phyloP scores from a whole-genome alignment of 2,329 filamentous ascomycete genomes.

The Cercospora zeae-maydis region DNA sequence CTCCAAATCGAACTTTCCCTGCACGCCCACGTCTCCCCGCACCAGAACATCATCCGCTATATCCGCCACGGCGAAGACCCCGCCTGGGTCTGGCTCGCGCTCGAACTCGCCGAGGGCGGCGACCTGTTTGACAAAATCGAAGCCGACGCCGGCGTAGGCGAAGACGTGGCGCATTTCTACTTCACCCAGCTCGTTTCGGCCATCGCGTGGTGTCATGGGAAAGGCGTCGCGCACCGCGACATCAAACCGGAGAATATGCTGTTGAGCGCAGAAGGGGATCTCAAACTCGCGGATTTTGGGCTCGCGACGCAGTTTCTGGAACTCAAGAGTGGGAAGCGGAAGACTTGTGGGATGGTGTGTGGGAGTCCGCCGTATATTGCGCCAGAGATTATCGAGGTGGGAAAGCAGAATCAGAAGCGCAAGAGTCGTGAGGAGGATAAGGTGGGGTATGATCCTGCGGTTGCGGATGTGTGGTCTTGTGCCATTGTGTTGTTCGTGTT shows the following conservation, averaged over 20 bases:
- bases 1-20: slow-evolving; percentile 87
- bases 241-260: slow-evolving; percentile 86
- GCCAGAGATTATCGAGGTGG: slow-evolving; percentile 70
- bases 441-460: slow-evolving; percentile 67
- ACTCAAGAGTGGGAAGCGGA: slow-evolving; percentile 66
- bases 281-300: slow-evolving; percentile 96
- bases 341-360: slow-evolving; percentile 83
- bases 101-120: slow-evolving; percentile 93
- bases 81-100: slow-evolving; percentile 94
- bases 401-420: slow-evolving; percentile 45
- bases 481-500: slow-evolving; percentile 97
- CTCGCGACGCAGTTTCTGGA: slow-evolving; percentile 92
- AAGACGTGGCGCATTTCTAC: slow-evolving; percentile 94
- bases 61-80: slow-evolving; percentile 81
- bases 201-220: slow-evolving; percentile 92
- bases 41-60: slow-evolving; percentile 91
- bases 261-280: slow-evolving; percentile 73
- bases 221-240: slow-evolving; percentile 83
- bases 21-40: slow-evolving; percentile 75
- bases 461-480: slow-evolving; percentile 94
- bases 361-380: slow-evolving; percentile 97
- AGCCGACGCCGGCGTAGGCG: slow-evolving; percentile 87
- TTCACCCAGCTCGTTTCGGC: slow-evolving; percentile 88
- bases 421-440: slow-evolving; percentile 48
- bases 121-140: slow-evolving; percentile 99